Evolutionary conservation across 2,329 filamentous ascomycete genomes (phyloP).

Genomic region (Stagonosporopsis vannaccii): DNA sequence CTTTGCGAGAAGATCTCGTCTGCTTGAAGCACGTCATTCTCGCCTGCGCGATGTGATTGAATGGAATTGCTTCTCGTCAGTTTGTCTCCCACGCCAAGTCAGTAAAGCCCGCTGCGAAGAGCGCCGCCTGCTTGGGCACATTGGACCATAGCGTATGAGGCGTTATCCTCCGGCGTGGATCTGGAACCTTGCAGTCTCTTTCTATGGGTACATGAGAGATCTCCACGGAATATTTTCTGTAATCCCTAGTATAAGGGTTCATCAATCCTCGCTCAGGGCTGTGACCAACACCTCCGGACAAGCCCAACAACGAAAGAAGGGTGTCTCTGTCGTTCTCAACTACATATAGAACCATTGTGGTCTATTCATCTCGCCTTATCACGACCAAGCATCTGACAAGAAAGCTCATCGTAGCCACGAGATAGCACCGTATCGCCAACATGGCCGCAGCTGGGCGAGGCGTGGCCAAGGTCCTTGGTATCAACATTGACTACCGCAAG

Average conservation of each 20-base stretch:
- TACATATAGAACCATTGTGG: not conserved
- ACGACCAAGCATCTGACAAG: conserved; percentile 20
- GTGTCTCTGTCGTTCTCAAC: not conserved
- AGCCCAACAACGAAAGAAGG: not conserved
- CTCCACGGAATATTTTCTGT: conserved; percentile 11
- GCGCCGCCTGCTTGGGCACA: conserved; percentile 22
- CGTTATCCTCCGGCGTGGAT: conserved; percentile 24
- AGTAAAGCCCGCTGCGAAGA: conserved; percentile 21
- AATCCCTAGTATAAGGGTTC: conserved; percentile 11
- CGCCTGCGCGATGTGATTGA: conserved; percentile 29
- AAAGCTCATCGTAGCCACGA: conserved; percentile 47
- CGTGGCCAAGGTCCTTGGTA: conserved; percentile 80
- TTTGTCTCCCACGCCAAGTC: conserved; percentile 32
- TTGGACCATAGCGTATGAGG: conserved; percentile 28
- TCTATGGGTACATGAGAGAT: conserved; percentile 14
- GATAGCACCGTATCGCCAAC: conserved; percentile 16
- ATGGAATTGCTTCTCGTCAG: conserved; percentile 15
- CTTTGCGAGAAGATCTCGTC: conserved; percentile 21
- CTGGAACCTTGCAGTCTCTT: conserved; percentile 28
- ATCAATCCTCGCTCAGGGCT: conserved; percentile 5
- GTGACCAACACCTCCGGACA: not conserved
- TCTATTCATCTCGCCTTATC: not conserved
- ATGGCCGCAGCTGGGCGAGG: conserved; percentile 69
- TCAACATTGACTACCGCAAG: conserved; percentile 77
- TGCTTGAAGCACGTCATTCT: conserved; percentile 31